phyloP scores from a whole-genome alignment of 352 stramenopile species.

The Pythium dissotocum region DNA sequence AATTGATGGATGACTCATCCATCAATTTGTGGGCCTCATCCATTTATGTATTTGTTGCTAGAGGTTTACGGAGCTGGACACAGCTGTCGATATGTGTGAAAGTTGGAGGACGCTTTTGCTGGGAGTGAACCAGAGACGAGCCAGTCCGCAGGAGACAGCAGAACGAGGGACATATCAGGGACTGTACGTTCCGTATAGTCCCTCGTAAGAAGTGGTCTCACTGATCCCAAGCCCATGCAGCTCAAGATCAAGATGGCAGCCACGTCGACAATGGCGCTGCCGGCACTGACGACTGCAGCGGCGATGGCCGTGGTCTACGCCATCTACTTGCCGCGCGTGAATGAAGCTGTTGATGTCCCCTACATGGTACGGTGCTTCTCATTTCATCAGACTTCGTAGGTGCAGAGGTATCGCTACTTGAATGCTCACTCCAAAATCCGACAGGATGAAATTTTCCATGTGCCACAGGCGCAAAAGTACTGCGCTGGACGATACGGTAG shows the following conservation, averaged over 20 bases:
- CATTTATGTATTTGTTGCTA: not conserved
- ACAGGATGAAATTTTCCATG: constrained; percentile 87
- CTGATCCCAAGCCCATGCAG: not conserved
- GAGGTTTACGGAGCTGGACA: constrained; percentile 4
- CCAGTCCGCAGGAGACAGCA: not conserved
- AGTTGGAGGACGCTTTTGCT: constrained; percentile 24
- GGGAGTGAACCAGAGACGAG: constrained; percentile 10
- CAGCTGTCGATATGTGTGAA: constrained; percentile 11
- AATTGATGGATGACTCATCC: too few relatives aligned
- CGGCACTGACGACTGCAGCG: constrained; percentile 17
- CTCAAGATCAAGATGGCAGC: not conserved
- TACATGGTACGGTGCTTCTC: constrained; percentile 58
- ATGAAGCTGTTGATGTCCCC: constrained; percentile 38
- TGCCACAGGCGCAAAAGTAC: constrained; percentile 81
- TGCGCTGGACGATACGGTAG: constrained; percentile 67
- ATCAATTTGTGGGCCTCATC: not conserved
- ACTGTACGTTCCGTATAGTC: constrained; percentile 12
- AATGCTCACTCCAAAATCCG: not conserved
- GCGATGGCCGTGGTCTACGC: constrained; percentile 30
- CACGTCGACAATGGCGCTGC: not conserved
- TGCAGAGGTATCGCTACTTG: constrained; percentile 10
- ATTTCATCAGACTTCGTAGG: not conserved
- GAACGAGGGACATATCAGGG: constrained; percentile 2
- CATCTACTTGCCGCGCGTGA: constrained; percentile 38
- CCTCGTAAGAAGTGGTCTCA: not conserved